Percentiles rank a stretch among this genome's conserved stretches.
Conservation (phyloP, 1,284 basidiomycete genomes). For the Leccinum olivaceoglutinosum region DNA sequence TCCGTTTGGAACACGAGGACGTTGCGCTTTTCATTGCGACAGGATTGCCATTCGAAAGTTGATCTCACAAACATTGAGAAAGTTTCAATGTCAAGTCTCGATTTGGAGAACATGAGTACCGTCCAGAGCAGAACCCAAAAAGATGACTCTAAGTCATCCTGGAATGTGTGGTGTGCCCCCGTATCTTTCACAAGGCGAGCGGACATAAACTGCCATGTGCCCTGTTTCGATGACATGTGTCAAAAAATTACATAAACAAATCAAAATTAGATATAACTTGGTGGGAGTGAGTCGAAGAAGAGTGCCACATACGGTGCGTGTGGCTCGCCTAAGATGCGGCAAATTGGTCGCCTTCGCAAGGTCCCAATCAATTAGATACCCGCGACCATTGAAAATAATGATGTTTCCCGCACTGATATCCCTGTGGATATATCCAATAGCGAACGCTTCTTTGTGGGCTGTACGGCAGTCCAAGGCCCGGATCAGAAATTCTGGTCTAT, state of each 20-base stretch:
- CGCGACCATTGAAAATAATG: not conserved
- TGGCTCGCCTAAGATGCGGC: not conserved
- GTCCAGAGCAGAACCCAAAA: not conserved
- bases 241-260: not conserved
- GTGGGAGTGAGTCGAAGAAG: no score
- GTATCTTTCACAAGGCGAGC: not conserved
- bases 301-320: not conserved
- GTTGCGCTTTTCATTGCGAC: not conserved
- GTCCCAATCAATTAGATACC: not conserved
- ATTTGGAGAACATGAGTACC: not conserved
- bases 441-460: not conserved
- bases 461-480: not conserved
- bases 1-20: not conserved
- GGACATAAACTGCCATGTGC: not conserved
- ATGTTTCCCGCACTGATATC: not conserved
- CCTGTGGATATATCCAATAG: not conserved
- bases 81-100: not conserved
- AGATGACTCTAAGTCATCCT: slow-evolving; percentile 2
- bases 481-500: not conserved
- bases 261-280: no score
- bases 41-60: not conserved
- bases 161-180: not conserved
- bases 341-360: not conserved
- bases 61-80: not conserved
- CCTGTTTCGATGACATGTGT: not conserved